Conservation (phyloP, 805 yeast genomes). For the Wickerhamomyces kurtzmanii region DNA sequence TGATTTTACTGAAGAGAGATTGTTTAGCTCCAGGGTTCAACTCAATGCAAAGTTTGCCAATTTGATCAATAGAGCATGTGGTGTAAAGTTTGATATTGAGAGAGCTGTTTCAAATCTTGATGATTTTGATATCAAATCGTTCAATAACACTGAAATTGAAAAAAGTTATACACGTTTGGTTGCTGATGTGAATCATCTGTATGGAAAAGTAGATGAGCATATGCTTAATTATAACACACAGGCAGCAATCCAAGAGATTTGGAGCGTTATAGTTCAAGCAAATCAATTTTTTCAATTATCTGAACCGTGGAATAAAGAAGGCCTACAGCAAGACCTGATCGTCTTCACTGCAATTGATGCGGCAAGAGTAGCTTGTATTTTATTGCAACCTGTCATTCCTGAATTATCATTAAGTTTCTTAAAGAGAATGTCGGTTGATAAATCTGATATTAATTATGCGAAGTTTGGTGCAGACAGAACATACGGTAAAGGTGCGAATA, state of each 20-base stretch:
- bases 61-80: slow-evolving; percentile 63
- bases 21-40: slow-evolving; percentile 45
- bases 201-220: slow-evolving; percentile 27
- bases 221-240: slow-evolving; percentile 41
- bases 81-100: slow-evolving; percentile 50
- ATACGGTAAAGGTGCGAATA: slow-evolving; percentile 53
- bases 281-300: slow-evolving; percentile 59
- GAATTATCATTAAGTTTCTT: slow-evolving; percentile 43
- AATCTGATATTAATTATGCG: slow-evolving; percentile 35
- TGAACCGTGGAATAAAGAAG: slow-evolving; percentile 62
- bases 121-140: not conserved
- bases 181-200: slow-evolving; percentile 23
- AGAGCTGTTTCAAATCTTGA: slow-evolving; percentile 25
- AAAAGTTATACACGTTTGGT: slow-evolving; percentile 16
- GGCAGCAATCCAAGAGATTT: slow-evolving; percentile 45
- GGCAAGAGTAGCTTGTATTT: slow-evolving; percentile 54
- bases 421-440: slow-evolving; percentile 51
- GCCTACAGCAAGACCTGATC: slow-evolving; percentile 36
- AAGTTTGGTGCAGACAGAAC: slow-evolving; percentile 43
- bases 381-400: slow-evolving; percentile 71
- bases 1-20: slow-evolving; percentile 56
- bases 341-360: slow-evolving; percentile 64
- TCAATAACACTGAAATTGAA: slow-evolving; percentile 4
- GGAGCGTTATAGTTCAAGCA: slow-evolving; percentile 48
- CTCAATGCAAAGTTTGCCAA: slow-evolving; percentile 81